A percentile compares a stretch with the other conserved stretches of the same genome.
These are phyloP conservation scores for Torrubiellomyces zombiae DNA, from an alignment of 2,329 filamentous ascomycete species.

Conservation along the genomic window DNA sequence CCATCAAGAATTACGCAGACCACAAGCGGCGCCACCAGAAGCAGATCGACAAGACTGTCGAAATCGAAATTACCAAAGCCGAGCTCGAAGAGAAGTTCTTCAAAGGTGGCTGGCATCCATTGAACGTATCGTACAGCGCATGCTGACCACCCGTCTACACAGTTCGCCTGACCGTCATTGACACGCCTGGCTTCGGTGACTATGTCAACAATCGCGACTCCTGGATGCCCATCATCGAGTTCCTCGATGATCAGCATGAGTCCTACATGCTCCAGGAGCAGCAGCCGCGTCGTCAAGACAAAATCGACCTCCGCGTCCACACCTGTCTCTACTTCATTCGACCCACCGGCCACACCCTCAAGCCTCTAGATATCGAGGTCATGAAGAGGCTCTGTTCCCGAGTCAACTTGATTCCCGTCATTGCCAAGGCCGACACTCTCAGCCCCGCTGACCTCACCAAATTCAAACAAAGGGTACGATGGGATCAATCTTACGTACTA, in stretches of 20 bases:
- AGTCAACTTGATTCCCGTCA: conserved; percentile 95
- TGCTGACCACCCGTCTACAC: conserved; percentile 8
- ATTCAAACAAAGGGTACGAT: conserved; percentile 84
- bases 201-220: conserved; percentile 99
- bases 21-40: conserved; percentile 98
- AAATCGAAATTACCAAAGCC: conserved; percentile 99
- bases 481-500: not conserved
- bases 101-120: conserved; percentile 54
- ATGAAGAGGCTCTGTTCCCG: conserved; percentile 98
- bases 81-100: conserved; percentile 99
- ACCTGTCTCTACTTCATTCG: conserved; percentile 98
- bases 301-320: conserved; percentile 98
- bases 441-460: conserved; percentile 80
- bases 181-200: conserved; percentile 97
- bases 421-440: conserved; percentile 96
- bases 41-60: conserved; percentile 98
- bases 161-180: conserved; percentile 98
- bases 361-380: conserved; percentile 97
- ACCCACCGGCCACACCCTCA: conserved; percentile 93
- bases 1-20: conserved; percentile 99
- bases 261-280: conserved; percentile 99
- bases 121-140: not conserved
- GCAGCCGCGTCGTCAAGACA: conserved; percentile 92
- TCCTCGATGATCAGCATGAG: conserved; percentile 99
- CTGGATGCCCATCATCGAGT: conserved; percentile 99